phyloP scores from a whole-genome alignment of 148 eudicot genomes.

The Nyssa sinensis region DNA sequence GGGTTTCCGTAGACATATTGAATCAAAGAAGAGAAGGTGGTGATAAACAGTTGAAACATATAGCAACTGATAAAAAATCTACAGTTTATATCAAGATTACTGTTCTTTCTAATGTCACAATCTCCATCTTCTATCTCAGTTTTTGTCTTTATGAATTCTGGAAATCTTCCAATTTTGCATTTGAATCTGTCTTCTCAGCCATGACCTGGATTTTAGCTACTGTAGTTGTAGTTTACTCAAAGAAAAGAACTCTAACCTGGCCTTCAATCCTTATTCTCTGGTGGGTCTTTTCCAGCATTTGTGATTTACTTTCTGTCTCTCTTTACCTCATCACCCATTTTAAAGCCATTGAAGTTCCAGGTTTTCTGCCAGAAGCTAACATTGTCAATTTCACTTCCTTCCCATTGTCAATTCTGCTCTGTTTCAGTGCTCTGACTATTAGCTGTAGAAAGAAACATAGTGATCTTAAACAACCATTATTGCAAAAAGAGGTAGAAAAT shows the following conservation, averaged over 20 bases:
- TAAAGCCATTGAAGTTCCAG: constrained; percentile 26
- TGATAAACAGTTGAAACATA: constrained; percentile 8
- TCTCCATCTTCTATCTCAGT: constrained; percentile 39
- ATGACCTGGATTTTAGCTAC: constrained; percentile 61
- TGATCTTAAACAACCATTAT: constrained; percentile 48
- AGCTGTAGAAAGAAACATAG: constrained; percentile 15
- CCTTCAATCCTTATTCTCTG: constrained; percentile 58
- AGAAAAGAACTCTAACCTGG: constrained; percentile 31
- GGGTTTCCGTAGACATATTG: constrained; percentile 54
- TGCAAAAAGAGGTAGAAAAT: constrained; percentile 15
- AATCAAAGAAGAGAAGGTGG: constrained; percentile 25
- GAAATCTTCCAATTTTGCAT: constrained; percentile 22
- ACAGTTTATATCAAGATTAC: constrained; percentile 35
- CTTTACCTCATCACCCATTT: constrained; percentile 29
- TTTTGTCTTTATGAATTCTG: constrained; percentile 48
- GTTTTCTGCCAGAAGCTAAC: constrained; percentile 38
- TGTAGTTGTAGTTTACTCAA: constrained; percentile 38
- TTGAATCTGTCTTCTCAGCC: constrained; percentile 32
- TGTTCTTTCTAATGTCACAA: constrained; percentile 32
- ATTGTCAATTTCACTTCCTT: constrained; percentile 48
- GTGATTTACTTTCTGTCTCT: constrained; percentile 30
- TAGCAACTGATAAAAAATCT: constrained; percentile 5
- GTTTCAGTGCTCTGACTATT: constrained; percentile 39
- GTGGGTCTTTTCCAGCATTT: constrained; percentile 56
- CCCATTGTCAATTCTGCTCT: constrained; percentile 54